Base-by-base conservation (phyloP, 192 early-diverging fungal genomes). In the Coemansia reversa region DNA sequence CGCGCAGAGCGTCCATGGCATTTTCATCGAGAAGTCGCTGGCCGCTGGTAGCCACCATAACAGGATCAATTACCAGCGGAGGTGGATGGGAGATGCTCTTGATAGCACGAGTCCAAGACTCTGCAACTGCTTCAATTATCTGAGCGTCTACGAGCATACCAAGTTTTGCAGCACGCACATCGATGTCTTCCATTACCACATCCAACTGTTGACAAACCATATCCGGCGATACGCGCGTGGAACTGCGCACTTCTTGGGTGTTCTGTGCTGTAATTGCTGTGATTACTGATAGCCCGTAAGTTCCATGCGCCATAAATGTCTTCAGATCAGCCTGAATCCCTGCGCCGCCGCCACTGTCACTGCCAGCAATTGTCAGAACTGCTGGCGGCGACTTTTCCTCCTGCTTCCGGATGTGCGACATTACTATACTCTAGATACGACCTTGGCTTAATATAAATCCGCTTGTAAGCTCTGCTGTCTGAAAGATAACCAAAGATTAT, bases 261-360 rank as follows among this genome's bases (percentile, higher is more conserved):
- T 95, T 95, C 68, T 95, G 93, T 6, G 92, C 91, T 0, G 93
- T 95, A 19, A 93, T 56, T 1, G 92, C 90, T 9, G 91, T 90
- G 16, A 95, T 60, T 12, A 88, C 91, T 4, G 90, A 88, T 0
- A 90, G 81, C 9, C 90, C 89, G 79, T 87, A 93, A 2, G 89
- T 85, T 4, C 79, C 74, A 16, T 90, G 61, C 3, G 90, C 84
- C 28, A 87, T 91, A 71, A 93, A 87, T 6, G 93, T 93, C 70
- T 95, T 95, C 53, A 95, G 84, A 78, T 95, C 93, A 19, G 93
- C 93, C 74, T 95, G 93, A 68, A 95, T 92, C 28, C 87, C 87
- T 30, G 87, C 87, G 5, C 87, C 87, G 47, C 87, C 87, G 47
- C 87, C 84, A 59, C 86, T 86, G 64, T 89, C 87, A 63, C 84